phyloP scores from a whole-genome alignment of 1,139 yeast genomes.

The Suhomyces bokatorum region DNA sequence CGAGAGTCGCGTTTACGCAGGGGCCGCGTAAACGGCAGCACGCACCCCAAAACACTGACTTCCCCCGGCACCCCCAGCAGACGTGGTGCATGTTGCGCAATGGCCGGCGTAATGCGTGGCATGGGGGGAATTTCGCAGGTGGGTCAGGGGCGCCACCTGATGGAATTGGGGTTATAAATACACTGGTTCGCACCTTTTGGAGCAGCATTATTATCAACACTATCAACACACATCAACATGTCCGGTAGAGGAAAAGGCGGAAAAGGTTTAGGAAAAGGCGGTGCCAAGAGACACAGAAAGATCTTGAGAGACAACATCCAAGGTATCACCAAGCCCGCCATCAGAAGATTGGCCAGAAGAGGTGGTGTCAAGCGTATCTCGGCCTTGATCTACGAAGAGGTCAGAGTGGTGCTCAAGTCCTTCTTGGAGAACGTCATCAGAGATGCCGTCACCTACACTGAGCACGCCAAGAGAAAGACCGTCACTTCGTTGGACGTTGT shows the following conservation, averaged over 20 bases:
- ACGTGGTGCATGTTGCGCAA: background rate
- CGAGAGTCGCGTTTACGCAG: slow-evolving; percentile 1
- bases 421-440: slow-evolving; percentile 97
- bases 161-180: slow-evolving; percentile 8
- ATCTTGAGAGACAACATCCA: slow-evolving; percentile 98
- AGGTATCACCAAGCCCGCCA: slow-evolving; percentile 99
- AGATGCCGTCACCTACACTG: slow-evolving; percentile 99
- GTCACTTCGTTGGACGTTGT: slow-evolving; percentile 98
- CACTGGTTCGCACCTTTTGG: slow-evolving; percentile 9
- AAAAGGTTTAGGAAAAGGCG: slow-evolving; percentile 98
- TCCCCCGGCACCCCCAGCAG: slow-evolving; percentile 1
- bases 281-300: slow-evolving; percentile 99
- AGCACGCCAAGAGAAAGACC: slow-evolving; percentile 99
- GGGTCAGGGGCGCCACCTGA: slow-evolving; percentile 2
- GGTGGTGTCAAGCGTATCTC: slow-evolving; percentile 99
- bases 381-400: slow-evolving; percentile 98
- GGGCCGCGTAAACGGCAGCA: slow-evolving; percentile 5
- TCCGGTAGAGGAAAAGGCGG: slow-evolving; percentile 99
- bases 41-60: slow-evolving; percentile 2
- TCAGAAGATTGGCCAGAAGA: slow-evolving; percentile 99
- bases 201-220: slow-evolving; percentile 7
- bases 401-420: slow-evolving; percentile 93
- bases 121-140: background rate
- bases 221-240: slow-evolving; percentile 51
- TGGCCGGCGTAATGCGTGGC: slow-evolving; percentile 1